phyloP scores from a whole-genome alignment of 176 grass and related monocot species.

The Rhynchospora pubera region DNA sequence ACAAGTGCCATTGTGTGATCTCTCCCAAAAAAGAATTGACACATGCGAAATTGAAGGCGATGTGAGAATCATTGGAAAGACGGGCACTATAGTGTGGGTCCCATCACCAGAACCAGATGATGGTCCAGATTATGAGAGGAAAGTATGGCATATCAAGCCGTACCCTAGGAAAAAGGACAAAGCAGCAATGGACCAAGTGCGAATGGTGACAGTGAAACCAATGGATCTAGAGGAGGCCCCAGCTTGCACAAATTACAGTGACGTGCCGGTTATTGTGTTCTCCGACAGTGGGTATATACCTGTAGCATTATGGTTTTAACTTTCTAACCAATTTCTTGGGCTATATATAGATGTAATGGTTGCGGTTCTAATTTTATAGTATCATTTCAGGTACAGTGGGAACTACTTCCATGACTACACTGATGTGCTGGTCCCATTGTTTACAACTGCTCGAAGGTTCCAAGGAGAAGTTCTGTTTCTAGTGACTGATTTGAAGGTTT shows the following conservation, averaged over 20 bases:
- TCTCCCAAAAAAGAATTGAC: conserved; percentile 60
- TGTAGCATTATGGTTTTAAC: background rate
- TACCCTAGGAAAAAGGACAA: conserved; percentile 55
- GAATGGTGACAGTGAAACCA: conserved; percentile 36
- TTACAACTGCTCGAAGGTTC: conserved; percentile 46
- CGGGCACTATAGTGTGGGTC: conserved; percentile 38
- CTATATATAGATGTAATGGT: background rate
- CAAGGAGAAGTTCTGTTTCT: conserved; percentile 59
- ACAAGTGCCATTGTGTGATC: conserved; percentile 45
- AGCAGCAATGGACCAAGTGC: conserved; percentile 33
- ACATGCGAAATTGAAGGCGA: conserved; percentile 74
- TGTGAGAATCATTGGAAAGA: conserved; percentile 41
- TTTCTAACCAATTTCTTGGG: too few species aligned
- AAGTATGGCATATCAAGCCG: conserved; percentile 55
- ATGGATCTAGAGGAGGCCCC: background rate
- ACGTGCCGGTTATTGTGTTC: conserved; percentile 67
- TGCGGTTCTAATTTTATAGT: background rate
- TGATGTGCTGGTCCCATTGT: conserved; percentile 73
- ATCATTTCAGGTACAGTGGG: conserved; percentile 49
- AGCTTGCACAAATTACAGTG: conserved; percentile 33
- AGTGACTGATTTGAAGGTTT: conserved; percentile 53
- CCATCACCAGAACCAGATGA: conserved; percentile 26
- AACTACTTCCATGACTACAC: conserved; percentile 91
- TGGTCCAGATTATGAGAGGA: conserved; percentile 30
- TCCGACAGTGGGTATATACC: conserved; percentile 37